Evolutionary conservation across 331 rosid species (phyloP).

Genomic region (Pyracantha coccinea): DNA sequence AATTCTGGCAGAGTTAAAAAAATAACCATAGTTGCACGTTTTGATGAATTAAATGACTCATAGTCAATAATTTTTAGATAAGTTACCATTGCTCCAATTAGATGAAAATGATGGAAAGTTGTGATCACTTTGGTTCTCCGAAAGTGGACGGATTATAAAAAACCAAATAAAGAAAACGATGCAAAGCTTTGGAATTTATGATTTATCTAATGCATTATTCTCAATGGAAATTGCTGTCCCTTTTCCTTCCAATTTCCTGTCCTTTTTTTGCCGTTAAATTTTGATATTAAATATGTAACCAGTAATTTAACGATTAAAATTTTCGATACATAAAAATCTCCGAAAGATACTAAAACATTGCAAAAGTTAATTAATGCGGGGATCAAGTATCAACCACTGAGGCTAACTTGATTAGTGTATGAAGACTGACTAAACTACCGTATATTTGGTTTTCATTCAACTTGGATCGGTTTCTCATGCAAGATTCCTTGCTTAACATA

Average conservation of each 20-base stretch:
- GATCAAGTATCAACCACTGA: background rate
- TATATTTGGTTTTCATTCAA: background rate
- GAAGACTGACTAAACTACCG: background rate
- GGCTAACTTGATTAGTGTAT: background rate
- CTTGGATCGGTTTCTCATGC: background rate
- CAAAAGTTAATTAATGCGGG: background rate
- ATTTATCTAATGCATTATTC: background rate
- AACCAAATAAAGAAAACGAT: background rate
- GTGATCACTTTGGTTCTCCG: background rate
- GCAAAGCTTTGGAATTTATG: background rate
- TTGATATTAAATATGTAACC: too few relatives aligned
- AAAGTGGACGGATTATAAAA: background rate
- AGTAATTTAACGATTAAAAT: too few relatives aligned
- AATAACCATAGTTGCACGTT: too few relatives aligned
- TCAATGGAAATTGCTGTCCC: background rate
- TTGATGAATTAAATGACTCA: too few relatives aligned
- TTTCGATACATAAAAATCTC: background rate
- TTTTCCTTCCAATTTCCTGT: background rate
- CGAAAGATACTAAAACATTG: too few relatives aligned
- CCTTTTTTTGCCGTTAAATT: too few relatives aligned
- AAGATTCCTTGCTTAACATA: background rate
- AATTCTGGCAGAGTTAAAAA: too few relatives aligned
- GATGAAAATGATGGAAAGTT: background rate
- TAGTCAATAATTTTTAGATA: too few relatives aligned
- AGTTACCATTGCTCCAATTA: too few relatives aligned